phyloP scores from a whole-genome alignment of 2,329 filamentous ascomycete genomes.

The Fusarium circinatum region DNA sequence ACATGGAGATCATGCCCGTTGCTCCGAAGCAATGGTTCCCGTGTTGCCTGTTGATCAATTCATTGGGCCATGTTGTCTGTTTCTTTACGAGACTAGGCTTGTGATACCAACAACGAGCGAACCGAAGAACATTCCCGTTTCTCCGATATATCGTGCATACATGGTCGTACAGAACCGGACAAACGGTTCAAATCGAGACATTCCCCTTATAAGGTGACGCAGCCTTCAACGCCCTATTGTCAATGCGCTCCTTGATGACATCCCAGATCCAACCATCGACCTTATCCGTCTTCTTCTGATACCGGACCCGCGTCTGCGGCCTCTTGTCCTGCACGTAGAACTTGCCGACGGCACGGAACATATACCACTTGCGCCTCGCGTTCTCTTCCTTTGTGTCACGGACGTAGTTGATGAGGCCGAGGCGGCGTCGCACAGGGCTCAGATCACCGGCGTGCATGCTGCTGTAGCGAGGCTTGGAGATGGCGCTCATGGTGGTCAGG shows the following conservation, averaged over 20 bases:
- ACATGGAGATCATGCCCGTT: not conserved
- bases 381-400: constrained; percentile 51
- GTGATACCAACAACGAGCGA: not conserved
- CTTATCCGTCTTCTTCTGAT: constrained; percentile 45
- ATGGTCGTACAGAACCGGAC: not conserved
- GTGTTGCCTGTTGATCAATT: not conserved
- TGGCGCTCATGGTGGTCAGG: constrained; percentile 65
- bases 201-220: constrained; percentile 8
- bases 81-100: not conserved
- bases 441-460: constrained; percentile 54
- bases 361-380: constrained; percentile 52
- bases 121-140: not conserved
- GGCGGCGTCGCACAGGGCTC: constrained; percentile 43
- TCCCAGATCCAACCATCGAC: constrained; percentile 57
- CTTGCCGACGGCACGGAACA: constrained; percentile 51
- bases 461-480: constrained; percentile 64
- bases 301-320: constrained; percentile 30
- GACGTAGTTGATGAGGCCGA: constrained; percentile 55
- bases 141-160: not conserved
- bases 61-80: not conserved
- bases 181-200: not conserved
- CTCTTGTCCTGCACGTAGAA: constrained; percentile 52
- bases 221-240: constrained; percentile 31
- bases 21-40: not conserved
- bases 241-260: constrained; percentile 48